Evolutionary conservation across 768 basidiomycete species (phyloP), one percentile per base, ranked within the genome.

Genomic region (Russula sp.): DNA sequence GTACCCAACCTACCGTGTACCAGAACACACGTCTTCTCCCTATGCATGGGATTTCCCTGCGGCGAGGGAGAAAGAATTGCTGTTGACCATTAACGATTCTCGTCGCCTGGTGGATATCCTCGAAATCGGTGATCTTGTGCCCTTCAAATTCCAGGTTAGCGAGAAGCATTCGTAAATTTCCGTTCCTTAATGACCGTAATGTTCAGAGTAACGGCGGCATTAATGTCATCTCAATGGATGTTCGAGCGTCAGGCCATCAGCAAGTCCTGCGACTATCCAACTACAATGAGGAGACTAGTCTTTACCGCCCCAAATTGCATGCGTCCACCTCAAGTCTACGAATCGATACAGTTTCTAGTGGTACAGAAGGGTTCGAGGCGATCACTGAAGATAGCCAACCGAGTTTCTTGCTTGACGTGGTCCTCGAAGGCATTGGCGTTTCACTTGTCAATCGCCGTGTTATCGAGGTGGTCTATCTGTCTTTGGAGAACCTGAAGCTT

Each of bases 1-100:
- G 42, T 69, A 75, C 50, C 76, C 77, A 28, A 70, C 69, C 14
- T 94, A 94, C 74, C 78, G 76, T n/a, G 73, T 95, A 3, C 71
- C 75, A 6, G 79, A 85, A 11, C 83, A 81, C 44, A 77, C 82
- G 3, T 79, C 77, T 18, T 73, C 82, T 51, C 77, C 83, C 36
- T 99, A 98, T 72, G 90, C 94, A 5, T 99, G 96, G 96, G 97
- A 99, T 72, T 85, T 81, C 64, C 97, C 97, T 8, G 90, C 94
- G 3, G 87, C 87, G 1, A 79, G 79, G 52, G 87, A 89, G 69
- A 98, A 96, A 76, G 87, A 85, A 67, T 78, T 99, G 28, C 73
- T 84, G 40, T 78, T 99, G 24, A 73, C 74, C 11, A 80, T 87
- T 55, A 86, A 86, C 49, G 81, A 82, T 26, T 76, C 83, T 59